Conservation (phyloP, 805 yeast genomes). For the Candida patagonica region DNA sequence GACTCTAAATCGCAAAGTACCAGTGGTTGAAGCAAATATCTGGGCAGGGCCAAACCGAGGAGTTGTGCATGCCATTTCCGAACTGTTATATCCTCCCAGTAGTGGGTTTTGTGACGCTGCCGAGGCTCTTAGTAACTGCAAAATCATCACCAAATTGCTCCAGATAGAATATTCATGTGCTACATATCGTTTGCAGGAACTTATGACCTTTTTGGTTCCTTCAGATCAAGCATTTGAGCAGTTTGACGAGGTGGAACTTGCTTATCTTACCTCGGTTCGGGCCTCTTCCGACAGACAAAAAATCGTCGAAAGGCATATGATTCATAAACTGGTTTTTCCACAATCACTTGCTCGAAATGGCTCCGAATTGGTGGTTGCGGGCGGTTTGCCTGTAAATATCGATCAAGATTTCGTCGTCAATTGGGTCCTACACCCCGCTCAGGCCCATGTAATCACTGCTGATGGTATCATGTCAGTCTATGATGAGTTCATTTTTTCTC, state of each 20-base stretch:
- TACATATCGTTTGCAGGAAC: constrained; percentile 17
- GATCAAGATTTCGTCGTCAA: constrained; percentile 31
- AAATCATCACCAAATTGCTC: constrained; percentile 5
- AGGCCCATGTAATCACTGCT: constrained; percentile 35
- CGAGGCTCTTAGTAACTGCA: constrained; percentile 3
- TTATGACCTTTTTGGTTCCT: constrained; percentile 41
- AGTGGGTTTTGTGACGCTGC: constrained; percentile 8
- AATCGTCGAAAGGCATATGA: constrained; percentile 35
- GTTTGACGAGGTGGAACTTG: constrained; percentile 35
- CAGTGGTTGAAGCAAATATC: constrained; percentile 49
- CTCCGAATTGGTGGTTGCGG: constrained; percentile 17
- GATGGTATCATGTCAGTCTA: constrained; percentile 46
- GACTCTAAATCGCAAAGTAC: constrained; percentile 21
- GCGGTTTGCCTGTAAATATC: no score
- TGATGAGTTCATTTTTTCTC: constrained; percentile 23
- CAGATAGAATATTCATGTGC: constrained; percentile 18
- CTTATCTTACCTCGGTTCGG: constrained; percentile 30
- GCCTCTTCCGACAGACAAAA: constrained; percentile 13
- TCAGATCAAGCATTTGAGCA: constrained; percentile 30
- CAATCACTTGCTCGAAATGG: constrained; percentile 17
- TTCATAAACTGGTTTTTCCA: constrained; percentile 32
- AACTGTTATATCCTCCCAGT: constrained; percentile 30
- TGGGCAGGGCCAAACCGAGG: constrained; percentile 56
- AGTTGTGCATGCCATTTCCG: constrained; percentile 52
- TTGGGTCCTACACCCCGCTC: constrained; percentile 25